phyloP scores from a whole-genome alignment of 1,284 basidiomycete genomes.

The Apiotrichum akiyoshidainum region DNA sequence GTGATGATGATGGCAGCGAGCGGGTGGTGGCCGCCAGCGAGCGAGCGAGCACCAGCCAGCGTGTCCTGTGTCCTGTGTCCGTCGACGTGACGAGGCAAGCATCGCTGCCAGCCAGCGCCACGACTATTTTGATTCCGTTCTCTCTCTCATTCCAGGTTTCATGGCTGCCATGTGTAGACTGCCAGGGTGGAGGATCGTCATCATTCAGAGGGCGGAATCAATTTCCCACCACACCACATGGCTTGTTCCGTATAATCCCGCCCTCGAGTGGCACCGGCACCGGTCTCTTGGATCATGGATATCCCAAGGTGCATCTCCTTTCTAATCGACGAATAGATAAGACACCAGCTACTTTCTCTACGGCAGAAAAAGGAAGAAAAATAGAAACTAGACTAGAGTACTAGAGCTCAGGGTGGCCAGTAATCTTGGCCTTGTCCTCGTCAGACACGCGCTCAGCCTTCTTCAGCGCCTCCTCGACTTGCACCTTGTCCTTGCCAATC shows the following conservation, averaged over 20 bases:
- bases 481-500: constrained; percentile 45
- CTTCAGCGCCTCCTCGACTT: constrained; percentile 54
- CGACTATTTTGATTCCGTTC: neutral
- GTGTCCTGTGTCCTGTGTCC: neutral
- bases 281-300: too few relatives aligned
- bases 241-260: neutral
- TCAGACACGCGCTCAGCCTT: constrained; percentile 81
- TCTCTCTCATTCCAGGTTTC: neutral
- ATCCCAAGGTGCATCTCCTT: neutral
- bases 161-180: neutral
- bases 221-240: neutral
- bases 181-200: neutral
- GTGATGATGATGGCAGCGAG: neutral
- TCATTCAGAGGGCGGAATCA: neutral
- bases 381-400: neutral
- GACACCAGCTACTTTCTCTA: neutral
- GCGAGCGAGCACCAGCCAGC: neutral
- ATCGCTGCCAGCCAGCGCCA: constrained; percentile 4
- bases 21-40: neutral
- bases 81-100: constrained; percentile 17
- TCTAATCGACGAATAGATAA: neutral
- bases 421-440: constrained; percentile 25
- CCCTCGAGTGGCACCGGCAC: too few relatives aligned
- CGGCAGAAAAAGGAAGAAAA: neutral
- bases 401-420: constrained; percentile 5